These are phyloP conservation scores for Nemania serpens DNA, from an alignment of 2,329 filamentous ascomycete species.

Conservation along the genomic window DNA sequence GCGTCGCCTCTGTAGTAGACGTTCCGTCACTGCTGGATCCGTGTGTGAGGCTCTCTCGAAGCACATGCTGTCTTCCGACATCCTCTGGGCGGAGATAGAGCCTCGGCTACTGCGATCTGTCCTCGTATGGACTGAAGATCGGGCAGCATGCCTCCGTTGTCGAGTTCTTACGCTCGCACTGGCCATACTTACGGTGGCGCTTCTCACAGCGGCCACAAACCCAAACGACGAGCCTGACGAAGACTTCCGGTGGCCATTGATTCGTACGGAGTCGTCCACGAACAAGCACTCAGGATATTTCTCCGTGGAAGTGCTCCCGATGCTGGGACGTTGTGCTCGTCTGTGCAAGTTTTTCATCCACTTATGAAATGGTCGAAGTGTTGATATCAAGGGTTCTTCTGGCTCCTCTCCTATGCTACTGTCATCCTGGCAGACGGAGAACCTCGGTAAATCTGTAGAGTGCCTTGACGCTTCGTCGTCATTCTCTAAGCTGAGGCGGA, in stretches of 20 bases:
- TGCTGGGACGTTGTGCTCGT: slow-evolving; percentile 52
- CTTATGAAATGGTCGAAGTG: slow-evolving; percentile 62
- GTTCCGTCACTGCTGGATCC: slow-evolving; percentile 72
- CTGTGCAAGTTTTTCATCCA: slow-evolving; percentile 75
- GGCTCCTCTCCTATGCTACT: slow-evolving; percentile 20
- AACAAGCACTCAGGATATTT: slow-evolving; percentile 43
- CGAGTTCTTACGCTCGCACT: slow-evolving; percentile 71
- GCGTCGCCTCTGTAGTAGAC: slow-evolving; percentile 75
- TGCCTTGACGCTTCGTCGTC: slow-evolving; percentile 36
- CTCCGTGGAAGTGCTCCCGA: slow-evolving; percentile 31
- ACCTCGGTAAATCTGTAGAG: slow-evolving; percentile 33
- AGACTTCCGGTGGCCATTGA: slow-evolving; percentile 57
- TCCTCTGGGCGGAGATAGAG: slow-evolving; percentile 62
- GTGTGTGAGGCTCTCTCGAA: slow-evolving; percentile 57
- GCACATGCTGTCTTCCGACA: slow-evolving; percentile 68
- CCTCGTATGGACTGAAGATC: slow-evolving; percentile 59
- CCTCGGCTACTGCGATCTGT: slow-evolving; percentile 67
- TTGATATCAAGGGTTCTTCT: slow-evolving; percentile 22
- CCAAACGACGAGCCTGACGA: slow-evolving; percentile 77
- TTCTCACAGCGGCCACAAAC: slow-evolving; percentile 80
- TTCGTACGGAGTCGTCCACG: slow-evolving; percentile 33
- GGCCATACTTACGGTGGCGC: slow-evolving; percentile 76
- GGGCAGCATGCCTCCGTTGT: slow-evolving; percentile 57
- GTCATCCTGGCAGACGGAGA: slow-evolving; percentile 37
- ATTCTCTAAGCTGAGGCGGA: slow-evolving; percentile 45